Conservation (phyloP, 192 early-diverging fungal genomes). For the Backusella parvicylindrica region DNA sequence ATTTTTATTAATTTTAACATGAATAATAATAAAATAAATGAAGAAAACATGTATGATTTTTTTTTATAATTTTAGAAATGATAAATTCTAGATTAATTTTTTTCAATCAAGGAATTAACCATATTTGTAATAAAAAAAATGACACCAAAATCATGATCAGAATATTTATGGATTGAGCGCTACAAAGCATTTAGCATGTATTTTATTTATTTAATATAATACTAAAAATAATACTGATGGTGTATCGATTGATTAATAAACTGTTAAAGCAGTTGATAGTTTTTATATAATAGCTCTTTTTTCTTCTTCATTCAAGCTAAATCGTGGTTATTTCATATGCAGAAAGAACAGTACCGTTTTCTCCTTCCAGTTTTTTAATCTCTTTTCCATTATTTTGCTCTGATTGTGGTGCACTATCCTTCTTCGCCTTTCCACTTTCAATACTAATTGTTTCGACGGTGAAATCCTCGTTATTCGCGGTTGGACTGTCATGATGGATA, state of each 20-base stretch:
- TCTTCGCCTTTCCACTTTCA: not conserved
- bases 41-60: not conserved
- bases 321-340: not conserved
- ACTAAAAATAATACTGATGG: not conserved
- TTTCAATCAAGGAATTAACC: not conserved
- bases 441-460: not conserved
- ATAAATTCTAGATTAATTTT: not conserved
- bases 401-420: not conserved
- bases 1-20: not conserved
- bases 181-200: not conserved
- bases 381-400: not conserved
- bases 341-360: not conserved
- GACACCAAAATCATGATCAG: not conserved
- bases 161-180: not conserved
- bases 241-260: not conserved
- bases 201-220: not conserved
- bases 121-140: not conserved
- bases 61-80: not conserved
- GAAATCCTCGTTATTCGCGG: not conserved
- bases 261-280: not conserved
- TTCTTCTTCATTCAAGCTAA: not conserved
- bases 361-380: not conserved
- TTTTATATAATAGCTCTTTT: not conserved
- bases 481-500: not conserved
- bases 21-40: not conserved